A percentile compares a stretch with the other conserved stretches of the same genome.
Evolutionary conservation across 495 filamentous ascomycete genomes (phyloP).

Genomic region (Xylaria telfairii): DNA sequence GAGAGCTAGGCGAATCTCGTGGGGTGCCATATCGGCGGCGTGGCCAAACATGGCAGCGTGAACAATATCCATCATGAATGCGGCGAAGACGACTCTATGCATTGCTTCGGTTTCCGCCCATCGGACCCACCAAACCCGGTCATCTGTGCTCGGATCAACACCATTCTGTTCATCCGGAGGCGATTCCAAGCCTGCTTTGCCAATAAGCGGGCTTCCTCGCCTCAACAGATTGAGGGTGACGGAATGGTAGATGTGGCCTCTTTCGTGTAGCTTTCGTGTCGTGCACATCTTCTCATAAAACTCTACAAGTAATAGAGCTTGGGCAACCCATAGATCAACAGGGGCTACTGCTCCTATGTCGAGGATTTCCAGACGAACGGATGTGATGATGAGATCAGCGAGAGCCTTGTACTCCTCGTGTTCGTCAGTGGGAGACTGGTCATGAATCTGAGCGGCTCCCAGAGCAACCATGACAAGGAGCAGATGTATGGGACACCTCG

Average conservation of each 20-base stretch:
- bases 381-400: slow-evolving; percentile 82
- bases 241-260: slow-evolving; percentile 96
- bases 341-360: slow-evolving; percentile 86
- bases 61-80: slow-evolving; percentile 92
- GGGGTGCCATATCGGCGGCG: slow-evolving; percentile 92
- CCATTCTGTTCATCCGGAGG: slow-evolving; percentile 77
- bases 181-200: slow-evolving; percentile 84
- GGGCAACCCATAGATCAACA: slow-evolving; percentile 93
- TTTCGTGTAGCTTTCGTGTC: slow-evolving; percentile 85
- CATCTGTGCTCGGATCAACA: slow-evolving; percentile 53
- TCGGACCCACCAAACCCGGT: slow-evolving; percentile 89
- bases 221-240: slow-evolving; percentile 92
- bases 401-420: slow-evolving; percentile 76
- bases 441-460: slow-evolving; percentile 87
- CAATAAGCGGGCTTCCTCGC: slow-evolving; percentile 89
- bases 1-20: slow-evolving; percentile 91
- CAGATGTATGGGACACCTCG: slow-evolving; percentile 79
- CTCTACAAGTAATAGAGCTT: slow-evolving; percentile 86
- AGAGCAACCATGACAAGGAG: slow-evolving; percentile 88
- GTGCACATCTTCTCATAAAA: slow-evolving; percentile 97
- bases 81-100: slow-evolving; percentile 88
- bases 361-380: slow-evolving; percentile 86
- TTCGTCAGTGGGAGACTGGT: slow-evolving; percentile 69
- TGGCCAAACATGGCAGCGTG: slow-evolving; percentile 99
- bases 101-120: slow-evolving; percentile 97